Evolutionary conservation across 176 grass and related monocot species (phyloP), one percentile per base, ranked within the genome.

Genomic region (Areca catechu): DNA sequence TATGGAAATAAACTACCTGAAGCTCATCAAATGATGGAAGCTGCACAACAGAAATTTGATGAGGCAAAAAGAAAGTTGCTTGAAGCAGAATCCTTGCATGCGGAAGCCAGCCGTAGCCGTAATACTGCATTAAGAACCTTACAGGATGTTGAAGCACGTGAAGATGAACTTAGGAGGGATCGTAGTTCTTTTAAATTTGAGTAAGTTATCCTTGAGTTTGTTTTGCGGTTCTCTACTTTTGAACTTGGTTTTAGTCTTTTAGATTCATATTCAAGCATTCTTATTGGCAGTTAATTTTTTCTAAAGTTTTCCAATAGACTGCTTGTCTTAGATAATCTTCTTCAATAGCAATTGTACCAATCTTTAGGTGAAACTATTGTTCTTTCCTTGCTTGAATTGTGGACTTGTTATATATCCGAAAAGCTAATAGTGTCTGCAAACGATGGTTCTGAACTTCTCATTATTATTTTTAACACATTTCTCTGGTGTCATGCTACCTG

Each of bases 71-170:
- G 70, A 58, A 98, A 80, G 27, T 57, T 98, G 67, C 80, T 85
- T 16, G 21, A 70, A 61, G 87, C 76, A 48, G 84, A 82, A 60
- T 85, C 78, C 56, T 69, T 85, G 56, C 80, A 98, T 68, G 63
- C 70, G 67, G 84, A 92, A 47, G 74, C 73, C 28, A 76, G 19
- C 72, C 68, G 66, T 15, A 54, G 73, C 20, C 78, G 37, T 22
- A 80, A 71, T 63, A 24, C 66, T 23, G 67, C 93, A 28, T 50
- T 71, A 51, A 84, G 87, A 75, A 98, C 65, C 48, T 79, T 85
- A 77, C 83, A 80, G 34, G 93, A 98, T 52, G 74, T 98, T 58
- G 81, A 88, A 74, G 84, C 83, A 47, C 86, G 76, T 48, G 93
- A 92, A 70, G 84, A 98, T 73, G 65, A 89, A 21, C 80, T 98